Evolutionary conservation across 768 basidiomycete species (phyloP).

Genomic region (Amanita pallidorosea): DNA sequence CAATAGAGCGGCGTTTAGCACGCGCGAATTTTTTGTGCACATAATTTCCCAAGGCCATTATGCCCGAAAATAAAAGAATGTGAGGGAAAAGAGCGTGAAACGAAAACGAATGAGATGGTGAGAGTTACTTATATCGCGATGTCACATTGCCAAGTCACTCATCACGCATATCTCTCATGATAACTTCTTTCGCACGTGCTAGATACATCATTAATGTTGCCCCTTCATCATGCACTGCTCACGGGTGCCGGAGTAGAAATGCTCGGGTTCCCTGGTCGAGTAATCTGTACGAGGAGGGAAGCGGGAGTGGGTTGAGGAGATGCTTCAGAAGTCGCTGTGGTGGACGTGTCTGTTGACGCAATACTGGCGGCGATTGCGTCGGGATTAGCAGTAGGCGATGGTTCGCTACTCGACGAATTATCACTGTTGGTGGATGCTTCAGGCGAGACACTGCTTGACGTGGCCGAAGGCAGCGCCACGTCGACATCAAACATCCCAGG

Average conservation of each 20-base stretch:
- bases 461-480: background rate
- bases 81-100: conserved; percentile 1
- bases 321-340: background rate
- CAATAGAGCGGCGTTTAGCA: background rate
- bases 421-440: background rate
- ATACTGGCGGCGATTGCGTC: background rate
- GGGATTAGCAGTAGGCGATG: background rate
- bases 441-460: background rate
- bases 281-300: conserved; percentile 2
- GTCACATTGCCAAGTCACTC: background rate
- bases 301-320: background rate
- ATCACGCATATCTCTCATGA: background rate
- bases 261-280: background rate
- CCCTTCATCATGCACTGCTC: background rate
- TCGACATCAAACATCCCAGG: conserved; percentile 1
- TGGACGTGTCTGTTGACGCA: background rate
- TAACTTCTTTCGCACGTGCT: background rate
- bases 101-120: background rate
- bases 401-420: background rate
- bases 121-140: background rate
- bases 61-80: background rate
- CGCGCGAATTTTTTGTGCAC: background rate
- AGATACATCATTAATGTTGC: background rate
- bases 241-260: background rate
- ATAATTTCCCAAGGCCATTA: background rate